phyloP scores from a whole-genome alignment of 169 alveolate species.

The Plasmodium relictum region DNA sequence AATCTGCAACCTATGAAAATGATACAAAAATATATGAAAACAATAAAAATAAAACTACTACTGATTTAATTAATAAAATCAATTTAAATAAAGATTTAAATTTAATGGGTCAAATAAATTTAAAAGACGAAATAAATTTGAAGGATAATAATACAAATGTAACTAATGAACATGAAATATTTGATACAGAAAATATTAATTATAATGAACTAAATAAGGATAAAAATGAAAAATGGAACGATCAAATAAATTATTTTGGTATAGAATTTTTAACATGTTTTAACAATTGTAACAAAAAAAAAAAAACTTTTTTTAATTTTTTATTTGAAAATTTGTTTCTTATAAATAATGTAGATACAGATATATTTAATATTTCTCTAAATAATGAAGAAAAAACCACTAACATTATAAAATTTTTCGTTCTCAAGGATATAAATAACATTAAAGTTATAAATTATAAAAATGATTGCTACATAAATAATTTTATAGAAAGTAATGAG shows the following conservation, averaged over 20 bases:
- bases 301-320: slow-evolving; percentile 37
- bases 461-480: background rate
- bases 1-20: background rate
- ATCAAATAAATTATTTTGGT: slow-evolving; percentile 9
- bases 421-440: slow-evolving; percentile 19
- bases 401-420: slow-evolving; percentile 1
- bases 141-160: background rate
- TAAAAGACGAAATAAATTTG: background rate
- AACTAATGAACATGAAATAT: background rate
- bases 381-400: slow-evolving; percentile 19
- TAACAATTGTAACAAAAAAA: slow-evolving; percentile 56
- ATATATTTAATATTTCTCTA: slow-evolving; percentile 26
- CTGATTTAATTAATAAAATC: background rate
- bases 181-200: background rate
- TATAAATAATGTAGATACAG: slow-evolving; percentile 58
- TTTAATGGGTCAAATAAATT: background rate
- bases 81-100: background rate
- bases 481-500: background rate
- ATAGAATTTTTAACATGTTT: slow-evolving; percentile 28
- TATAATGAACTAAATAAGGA: background rate
- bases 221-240: background rate
- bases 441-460: background rate
- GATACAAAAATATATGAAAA: background rate
- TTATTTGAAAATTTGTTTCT: slow-evolving; percentile 64
- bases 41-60: background rate